Evolutionary conservation across 805 yeast genomes (phyloP).

Genomic region (Teunomyces cretensis): DNA sequence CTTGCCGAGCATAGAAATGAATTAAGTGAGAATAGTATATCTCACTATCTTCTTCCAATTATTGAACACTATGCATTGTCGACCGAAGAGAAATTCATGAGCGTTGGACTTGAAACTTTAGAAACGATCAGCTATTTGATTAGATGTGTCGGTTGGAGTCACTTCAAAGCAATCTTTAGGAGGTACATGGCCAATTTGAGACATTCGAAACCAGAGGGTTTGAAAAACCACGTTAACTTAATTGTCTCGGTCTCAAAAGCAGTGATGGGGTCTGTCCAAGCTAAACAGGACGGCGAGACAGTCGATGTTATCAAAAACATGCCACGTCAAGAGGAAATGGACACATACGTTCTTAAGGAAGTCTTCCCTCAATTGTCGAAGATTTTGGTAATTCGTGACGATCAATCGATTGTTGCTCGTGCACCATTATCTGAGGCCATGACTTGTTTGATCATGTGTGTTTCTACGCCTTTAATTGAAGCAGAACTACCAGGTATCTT

Average conservation of each 20-base stretch:
- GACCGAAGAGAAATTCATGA: slow-evolving; percentile 55
- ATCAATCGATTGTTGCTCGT: slow-evolving; percentile 72
- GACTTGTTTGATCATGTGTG: slow-evolving; percentile 61
- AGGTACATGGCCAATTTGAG: slow-evolving; percentile 59
- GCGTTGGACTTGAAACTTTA: slow-evolving; percentile 65
- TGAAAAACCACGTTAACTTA: slow-evolving; percentile 59
- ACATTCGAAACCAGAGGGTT: slow-evolving; percentile 33
- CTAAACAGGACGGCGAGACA: slow-evolving; percentile 11
- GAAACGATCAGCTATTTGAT: slow-evolving; percentile 60
- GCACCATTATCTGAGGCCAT: slow-evolving; percentile 82
- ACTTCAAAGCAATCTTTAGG: slow-evolving; percentile 70
- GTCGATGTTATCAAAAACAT: slow-evolving; percentile 21
- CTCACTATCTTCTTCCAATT: slow-evolving; percentile 82
- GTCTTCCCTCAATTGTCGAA: slow-evolving; percentile 62
- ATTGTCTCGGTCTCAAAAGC: slow-evolving; percentile 58
- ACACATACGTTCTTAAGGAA: slow-evolving; percentile 49
- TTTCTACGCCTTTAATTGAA: slow-evolving; percentile 55
- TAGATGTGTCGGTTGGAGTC: slow-evolving; percentile 68
- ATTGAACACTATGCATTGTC: slow-evolving; percentile 75
- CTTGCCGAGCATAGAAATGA: slow-evolving; percentile 48
- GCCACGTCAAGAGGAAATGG: slow-evolving; percentile 29
- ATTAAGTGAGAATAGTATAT: slow-evolving; percentile 57
- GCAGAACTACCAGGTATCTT: slow-evolving; percentile 75
- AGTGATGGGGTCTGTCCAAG: slow-evolving; percentile 34
- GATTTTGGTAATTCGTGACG: slow-evolving; percentile 63